Evolutionary conservation across 306 rosid species (phyloP).

Genomic region (Morella rubra): DNA sequence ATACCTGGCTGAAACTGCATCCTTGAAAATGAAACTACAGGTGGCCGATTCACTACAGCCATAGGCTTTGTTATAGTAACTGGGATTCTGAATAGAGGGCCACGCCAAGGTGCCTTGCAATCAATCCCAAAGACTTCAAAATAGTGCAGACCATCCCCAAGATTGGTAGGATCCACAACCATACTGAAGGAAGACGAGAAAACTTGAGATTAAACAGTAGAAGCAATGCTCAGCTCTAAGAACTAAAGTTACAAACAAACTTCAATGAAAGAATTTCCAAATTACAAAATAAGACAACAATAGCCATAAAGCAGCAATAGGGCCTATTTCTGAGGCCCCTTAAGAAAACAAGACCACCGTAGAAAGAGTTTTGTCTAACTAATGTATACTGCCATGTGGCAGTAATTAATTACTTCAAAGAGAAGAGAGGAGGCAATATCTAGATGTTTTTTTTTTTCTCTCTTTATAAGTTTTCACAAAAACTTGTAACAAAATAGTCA

Average conservation of each 20-base stretch:
- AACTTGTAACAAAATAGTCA: background rate
- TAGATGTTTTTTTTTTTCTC: too few relatives aligned
- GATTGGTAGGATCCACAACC: slow-evolving; percentile 80
- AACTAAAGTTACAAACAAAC: background rate
- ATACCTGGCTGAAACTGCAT: slow-evolving; percentile 86
- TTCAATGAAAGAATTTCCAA: background rate
- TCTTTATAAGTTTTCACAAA: background rate
- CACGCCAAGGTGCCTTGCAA: slow-evolving; percentile 97
- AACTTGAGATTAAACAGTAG: slow-evolving; percentile 20
- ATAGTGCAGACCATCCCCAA: slow-evolving; percentile 84
- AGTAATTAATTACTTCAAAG: background rate
- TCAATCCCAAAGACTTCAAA: slow-evolving; percentile 83
- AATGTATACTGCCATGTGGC: background rate
- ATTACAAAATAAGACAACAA: background rate
- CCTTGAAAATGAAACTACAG: slow-evolving; percentile 59
- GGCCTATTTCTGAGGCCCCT: background rate
- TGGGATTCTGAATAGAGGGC: slow-evolving; percentile 95
- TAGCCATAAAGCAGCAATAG: background rate
- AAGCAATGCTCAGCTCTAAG: slow-evolving; percentile 11
- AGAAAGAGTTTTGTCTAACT: background rate
- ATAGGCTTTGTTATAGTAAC: slow-evolving; percentile 81
- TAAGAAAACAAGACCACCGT: background rate
- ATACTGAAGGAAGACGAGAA: slow-evolving; percentile 50
- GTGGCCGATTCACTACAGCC: slow-evolving; percentile 56
- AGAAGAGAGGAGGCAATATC: background rate